Evolutionary conservation across 306 rosid species (phyloP), one percentile per base, ranked within the genome.

Genomic region (Cucumis melo): DNA sequence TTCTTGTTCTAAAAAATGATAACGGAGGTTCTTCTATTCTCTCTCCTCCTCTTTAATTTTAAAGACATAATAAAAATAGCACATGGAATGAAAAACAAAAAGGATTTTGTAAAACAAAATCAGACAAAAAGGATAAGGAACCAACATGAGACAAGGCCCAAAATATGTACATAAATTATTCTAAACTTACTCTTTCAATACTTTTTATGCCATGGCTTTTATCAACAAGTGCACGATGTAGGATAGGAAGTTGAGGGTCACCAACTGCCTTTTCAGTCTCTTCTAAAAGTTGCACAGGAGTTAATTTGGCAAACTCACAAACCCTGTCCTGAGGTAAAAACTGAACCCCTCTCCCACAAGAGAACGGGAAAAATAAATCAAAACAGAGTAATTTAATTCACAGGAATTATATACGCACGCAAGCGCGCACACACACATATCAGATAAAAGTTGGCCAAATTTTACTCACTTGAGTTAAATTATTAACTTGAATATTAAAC

Each of bases 221-320:
- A 61, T 90, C 91, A 83, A 91, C 84, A 79, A 91, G 92, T 29
- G 90, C 83, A 81, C 77, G 82, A 70, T 92, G 98, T 77, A 87
- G 89, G 80, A 81, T 84, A 0, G 95, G 95, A 77, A 94, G 93
- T 74, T 83, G 92, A 75, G 96, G 89, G 83, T 94, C 96, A 46
- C 98, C 98, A 71, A 90, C 91, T 83, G 96, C 97, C 83, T 92
- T 94, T 84, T 92, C 96, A 5, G 98, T 94, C 90, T 94, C 98
- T 81, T 89, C 92, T 72, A 91, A 68, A 80, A 94, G 96, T 84
- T 94, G 93, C 72, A 92, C 88, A 50, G 97, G 95, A 86, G 90
- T 85, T 80, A 94, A 88, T 81, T 90, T 94, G n/a, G 97, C 96
- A 84, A 94, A 94, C 80, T 92, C 98, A 82, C 93, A 91, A 81